phyloP scores from a whole-genome alignment of 1,284 basidiomycete genomes.

The Boletus sp. region DNA sequence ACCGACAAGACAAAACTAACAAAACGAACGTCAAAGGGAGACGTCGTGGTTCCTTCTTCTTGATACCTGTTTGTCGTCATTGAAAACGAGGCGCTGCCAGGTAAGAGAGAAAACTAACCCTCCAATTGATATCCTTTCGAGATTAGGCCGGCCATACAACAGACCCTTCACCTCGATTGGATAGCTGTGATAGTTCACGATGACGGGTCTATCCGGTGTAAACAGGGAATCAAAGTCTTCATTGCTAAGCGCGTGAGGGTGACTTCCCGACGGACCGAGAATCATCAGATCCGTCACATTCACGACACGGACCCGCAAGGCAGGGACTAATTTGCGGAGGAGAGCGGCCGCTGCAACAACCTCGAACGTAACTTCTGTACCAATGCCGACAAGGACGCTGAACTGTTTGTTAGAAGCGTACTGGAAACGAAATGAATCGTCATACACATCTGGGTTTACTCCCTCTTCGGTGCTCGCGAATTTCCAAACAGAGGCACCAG shows the following conservation, averaged over 20 bases:
- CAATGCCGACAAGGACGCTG: slow-evolving; percentile 68
- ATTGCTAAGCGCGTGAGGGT: slow-evolving; percentile 73
- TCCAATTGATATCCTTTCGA: slow-evolving; percentile 50
- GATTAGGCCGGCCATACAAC: slow-evolving; percentile 51
- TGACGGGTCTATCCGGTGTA: slow-evolving; percentile 63
- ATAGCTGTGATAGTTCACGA: slow-evolving; percentile 87
- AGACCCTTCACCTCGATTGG: slow-evolving; percentile 63
- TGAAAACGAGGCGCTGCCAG: too few relatives aligned
- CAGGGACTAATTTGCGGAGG: slow-evolving; percentile 58
- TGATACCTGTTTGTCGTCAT: slow-evolving; percentile 53
- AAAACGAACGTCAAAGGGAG: slow-evolving; percentile 54
- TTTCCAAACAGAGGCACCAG: slow-evolving; percentile 73
- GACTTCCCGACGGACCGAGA: slow-evolving; percentile 57
- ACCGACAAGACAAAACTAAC: background rate
- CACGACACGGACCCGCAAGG: slow-evolving; percentile 72
- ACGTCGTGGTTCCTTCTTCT: slow-evolving; percentile 69
- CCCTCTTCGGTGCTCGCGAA: slow-evolving; percentile 69
- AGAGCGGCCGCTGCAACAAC: slow-evolving; percentile 75
- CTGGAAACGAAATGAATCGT: background rate
- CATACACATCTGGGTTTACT: slow-evolving; percentile 62
- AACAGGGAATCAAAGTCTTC: slow-evolving; percentile 68
- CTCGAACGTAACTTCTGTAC: slow-evolving; percentile 74
- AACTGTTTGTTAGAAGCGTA: background rate
- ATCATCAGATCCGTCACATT: slow-evolving; percentile 85
- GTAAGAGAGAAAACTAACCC: too few relatives aligned